These are phyloP conservation scores for Bonia amplexicaulis DNA, from an alignment of 176 grass and related monocot genomes.

Conservation along the genomic window DNA sequence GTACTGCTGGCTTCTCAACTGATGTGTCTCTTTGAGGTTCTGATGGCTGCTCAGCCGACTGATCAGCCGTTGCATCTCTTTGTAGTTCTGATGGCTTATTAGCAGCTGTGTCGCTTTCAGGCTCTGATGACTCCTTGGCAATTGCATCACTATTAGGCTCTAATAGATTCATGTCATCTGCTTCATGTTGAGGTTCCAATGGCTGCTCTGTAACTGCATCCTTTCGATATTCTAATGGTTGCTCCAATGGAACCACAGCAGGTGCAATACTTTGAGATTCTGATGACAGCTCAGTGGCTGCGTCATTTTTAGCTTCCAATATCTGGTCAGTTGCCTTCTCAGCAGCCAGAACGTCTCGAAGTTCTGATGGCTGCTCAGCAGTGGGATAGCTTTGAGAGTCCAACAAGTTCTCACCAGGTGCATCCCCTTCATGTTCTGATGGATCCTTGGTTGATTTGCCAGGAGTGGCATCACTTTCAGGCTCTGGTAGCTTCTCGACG, in stretches of 20 bases:
- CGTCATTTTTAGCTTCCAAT: background rate
- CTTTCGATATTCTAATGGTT: constrained; percentile 14
- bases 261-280: background rate
- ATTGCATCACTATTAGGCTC: constrained; percentile 2
- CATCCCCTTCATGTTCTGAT: constrained; percentile 19
- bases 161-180: constrained; percentile 12
- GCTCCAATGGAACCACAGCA: background rate
- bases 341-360: background rate
- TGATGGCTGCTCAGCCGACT: constrained; percentile 2
- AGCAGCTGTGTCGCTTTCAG: background rate
- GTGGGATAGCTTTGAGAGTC: background rate
- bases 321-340: constrained; percentile 4
- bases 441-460: background rate
- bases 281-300: background rate
- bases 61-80: constrained; percentile 17
- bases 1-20: constrained; percentile 18
- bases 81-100: constrained; percentile 14
- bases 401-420: background rate
- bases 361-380: background rate
- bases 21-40: constrained; percentile 6
- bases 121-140: constrained; percentile 16
- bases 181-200: constrained; percentile 26
- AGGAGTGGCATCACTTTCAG: constrained; percentile 20
- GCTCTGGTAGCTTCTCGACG: background rate
- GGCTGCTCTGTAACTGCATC: constrained; percentile 5